Percentiles rank a stretch among this genome's conserved stretches.
Evolutionary conservation across 495 filamentous ascomycete species (phyloP).

Genomic region (Daldinia loculata): DNA sequence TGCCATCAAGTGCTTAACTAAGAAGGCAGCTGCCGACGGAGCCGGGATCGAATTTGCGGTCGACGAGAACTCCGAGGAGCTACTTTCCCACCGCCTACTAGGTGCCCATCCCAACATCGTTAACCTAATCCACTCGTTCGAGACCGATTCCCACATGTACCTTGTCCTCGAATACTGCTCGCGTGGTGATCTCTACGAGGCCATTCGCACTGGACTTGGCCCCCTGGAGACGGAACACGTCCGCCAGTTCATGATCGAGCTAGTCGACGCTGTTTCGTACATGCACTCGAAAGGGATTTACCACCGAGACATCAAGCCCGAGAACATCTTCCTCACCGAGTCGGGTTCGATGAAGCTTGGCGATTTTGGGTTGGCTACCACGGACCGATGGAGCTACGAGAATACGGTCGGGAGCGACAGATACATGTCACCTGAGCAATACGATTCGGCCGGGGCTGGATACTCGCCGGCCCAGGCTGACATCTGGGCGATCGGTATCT

Average conservation of each 20-base stretch:
- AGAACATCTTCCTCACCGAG: conserved; percentile 95
- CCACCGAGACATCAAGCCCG: conserved; percentile 98
- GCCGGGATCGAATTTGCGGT: conserved; percentile 65
- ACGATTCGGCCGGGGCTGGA: conserved; percentile 81
- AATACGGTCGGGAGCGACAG: conserved; percentile 94
- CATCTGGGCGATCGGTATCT: conserved; percentile 94
- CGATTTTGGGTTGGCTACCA: conserved; percentile 92
- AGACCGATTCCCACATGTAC: conserved; percentile 88
- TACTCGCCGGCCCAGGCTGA: conserved; percentile 95
- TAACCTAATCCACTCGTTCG: conserved; percentile 89
- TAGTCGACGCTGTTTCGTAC: conserved; percentile 87
- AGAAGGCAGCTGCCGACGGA: conserved; percentile 67
- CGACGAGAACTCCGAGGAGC: conserved; percentile 88
- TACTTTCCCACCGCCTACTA: conserved; percentile 80
- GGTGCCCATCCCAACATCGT: conserved; percentile 89
- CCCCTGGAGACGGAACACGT: conserved; percentile 96
- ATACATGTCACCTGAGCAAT: conserved; percentile 99
- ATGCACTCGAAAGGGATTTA: conserved; percentile 92
- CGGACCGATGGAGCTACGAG: conserved; percentile 86
- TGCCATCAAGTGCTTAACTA: conserved; percentile 93
- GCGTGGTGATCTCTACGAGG: conserved; percentile 97
- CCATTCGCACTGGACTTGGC: conserved; percentile 86
- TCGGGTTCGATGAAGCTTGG: conserved; percentile 93
- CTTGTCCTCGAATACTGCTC: conserved; percentile 95
- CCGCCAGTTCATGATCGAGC: conserved; percentile 93